Evolutionary conservation across 371 early-diverging fungal species (phyloP), one percentile per base, ranked within the genome.

Genomic region (Mucor mucedo): DNA sequence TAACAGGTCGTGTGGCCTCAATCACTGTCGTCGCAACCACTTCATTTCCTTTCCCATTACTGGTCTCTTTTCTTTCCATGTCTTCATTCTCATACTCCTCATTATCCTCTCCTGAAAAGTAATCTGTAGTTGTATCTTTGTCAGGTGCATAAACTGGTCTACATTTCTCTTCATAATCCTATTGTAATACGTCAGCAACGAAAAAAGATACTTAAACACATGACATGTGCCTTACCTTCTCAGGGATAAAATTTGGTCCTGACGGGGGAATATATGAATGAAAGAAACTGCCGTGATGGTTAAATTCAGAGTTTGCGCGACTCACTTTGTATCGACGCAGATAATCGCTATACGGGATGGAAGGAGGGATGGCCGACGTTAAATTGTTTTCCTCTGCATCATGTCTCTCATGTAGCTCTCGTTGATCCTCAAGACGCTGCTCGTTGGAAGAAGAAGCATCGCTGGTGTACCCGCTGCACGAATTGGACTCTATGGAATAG

Each of bases 261-360:
- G 86, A 81, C 1, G 89, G 87, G 5, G 85, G 83, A 11, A 87
- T 66, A 60, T 76, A 87, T 1, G 87, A 80, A 55, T 78, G 77
- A 41, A 78, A 80, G 40, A 77, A 80, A 2, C 65, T 58, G 5
- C 58, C 65, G 44, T 70, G 58, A 30, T 30, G 50, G 11, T 49
- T 48, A 32, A 30, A 47, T n/a, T 66, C 48, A n/a, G 65, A 14
- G 13, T 72, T 66, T 13, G 75, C 69, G n/a, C 77, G 61, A 21
- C 75, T 68, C n/a, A 85, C 71, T 30, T 72, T 66, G 58, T 80
- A 89, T 30, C 89, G 65, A 52, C 82, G 80, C 7, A 90, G 78
- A 50, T 89, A 90, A 32, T 77, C 81, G 45, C 89, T 87, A 54
- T 90, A 90, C 5, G 89, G 89, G 68, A 90, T 90, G 6, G 90